Evolutionary conservation across 805 yeast genomes (phyloP), one percentile per base, ranked within the genome.

Genomic region (Clavispora santaluciae): DNA sequence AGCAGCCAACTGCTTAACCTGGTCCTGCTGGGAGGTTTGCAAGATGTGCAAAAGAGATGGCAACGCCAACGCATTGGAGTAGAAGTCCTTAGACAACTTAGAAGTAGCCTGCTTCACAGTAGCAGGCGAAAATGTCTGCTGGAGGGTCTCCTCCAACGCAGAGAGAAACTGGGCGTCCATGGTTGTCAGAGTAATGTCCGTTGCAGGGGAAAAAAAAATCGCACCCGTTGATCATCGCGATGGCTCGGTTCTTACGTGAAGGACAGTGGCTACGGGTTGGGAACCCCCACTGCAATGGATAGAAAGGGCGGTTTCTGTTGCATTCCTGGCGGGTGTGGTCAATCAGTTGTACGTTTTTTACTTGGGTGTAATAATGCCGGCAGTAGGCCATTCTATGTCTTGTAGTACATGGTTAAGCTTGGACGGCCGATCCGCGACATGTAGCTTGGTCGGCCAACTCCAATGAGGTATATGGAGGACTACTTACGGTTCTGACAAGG

Each of bases 1-100:
- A 46, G 96, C 95, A n/a, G 97, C 95, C 46, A 93, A 73, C 64
- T 89, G 95, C 56, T 86, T 84, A 53, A 90, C 61, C 55, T 85
- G 86, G 49, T 77, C 83, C 54, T 81, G 81, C 30, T 73, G 66
- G 51, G 82, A 80, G 50, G 72, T 74, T 63, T 86, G 89, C 57
- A 88, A 73, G 45, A 93, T 78, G 56, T 86, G 93, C 53, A 91
- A 70, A 60, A 91, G 72, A 9, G 95, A 82, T 15, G 95, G 93
- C 45, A 91, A 73, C 15, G 91, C 76, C 51, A 76, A 68, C 21
- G 86, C 78, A 53, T 81, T 78, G 43, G 77, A 69, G 68, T 86
- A 51, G 89, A 61, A 83, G 81, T 86, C 89, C 49, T 79, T 73
- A 57, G 83, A 78, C 57, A 93, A 76, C 50, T 78, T 74, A 37